Conservation (phyloP, 1,139 yeast species). For the Sugiyamaella pinicola region DNA sequence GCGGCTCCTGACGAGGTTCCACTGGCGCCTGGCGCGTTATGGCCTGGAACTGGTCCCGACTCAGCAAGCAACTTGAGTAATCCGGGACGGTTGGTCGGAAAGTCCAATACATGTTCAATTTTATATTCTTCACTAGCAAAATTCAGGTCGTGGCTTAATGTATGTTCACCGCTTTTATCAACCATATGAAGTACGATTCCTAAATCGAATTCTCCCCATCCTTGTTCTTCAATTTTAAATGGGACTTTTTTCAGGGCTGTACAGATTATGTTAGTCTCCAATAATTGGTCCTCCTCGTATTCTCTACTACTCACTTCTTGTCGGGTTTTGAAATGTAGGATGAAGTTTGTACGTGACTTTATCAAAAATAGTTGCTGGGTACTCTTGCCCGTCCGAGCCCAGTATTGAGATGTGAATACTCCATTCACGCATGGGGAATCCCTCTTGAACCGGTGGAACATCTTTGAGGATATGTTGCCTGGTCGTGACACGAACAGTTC, state of each 20-base stretch:
- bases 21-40: conserved; percentile 40
- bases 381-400: conserved; percentile 77
- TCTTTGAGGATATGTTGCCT: conserved; percentile 81
- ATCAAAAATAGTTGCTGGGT: conserved; percentile 87
- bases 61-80: conserved; percentile 74
- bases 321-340: conserved; percentile 92
- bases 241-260: conserved; percentile 74
- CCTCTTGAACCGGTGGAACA: conserved; percentile 84
- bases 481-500: conserved; percentile 88
- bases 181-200: conserved; percentile 75
- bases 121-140: conserved; percentile 76
- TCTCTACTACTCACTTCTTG: conserved; percentile 53
- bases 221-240: conserved; percentile 88
- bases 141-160: conserved; percentile 85
- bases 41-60: conserved; percentile 74
- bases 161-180: conserved; percentile 87
- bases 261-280: conserved; percentile 2
- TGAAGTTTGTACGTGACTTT: conserved; percentile 91
- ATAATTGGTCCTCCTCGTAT: too few species aligned
- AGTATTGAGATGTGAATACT: conserved; percentile 72
- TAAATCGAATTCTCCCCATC: conserved; percentile 98
- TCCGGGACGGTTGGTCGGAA: conserved; percentile 76
- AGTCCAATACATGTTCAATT: conserved; percentile 72
- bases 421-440: conserved; percentile 97
- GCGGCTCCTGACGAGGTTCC: conserved; percentile 36